A percentile compares a stretch with the other conserved stretches of the same genome.
These are phyloP conservation scores for Candida krabiensis DNA, from an alignment of 805 yeast species.

Conservation along the genomic window DNA sequence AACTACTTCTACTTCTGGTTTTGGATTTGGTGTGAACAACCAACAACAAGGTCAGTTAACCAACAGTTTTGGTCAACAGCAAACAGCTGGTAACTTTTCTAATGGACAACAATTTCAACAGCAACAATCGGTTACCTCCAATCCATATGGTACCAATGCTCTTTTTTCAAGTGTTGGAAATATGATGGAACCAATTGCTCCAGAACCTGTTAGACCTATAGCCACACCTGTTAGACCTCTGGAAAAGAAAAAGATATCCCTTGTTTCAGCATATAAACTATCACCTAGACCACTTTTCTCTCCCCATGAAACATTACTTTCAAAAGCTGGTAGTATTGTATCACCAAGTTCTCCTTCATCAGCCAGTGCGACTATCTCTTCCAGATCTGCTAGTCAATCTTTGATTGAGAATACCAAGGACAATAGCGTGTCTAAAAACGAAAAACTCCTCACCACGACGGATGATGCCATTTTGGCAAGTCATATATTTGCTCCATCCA, in stretches of 20 bases:
- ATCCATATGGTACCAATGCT: constrained; percentile 82
- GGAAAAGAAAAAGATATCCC: constrained; percentile 58
- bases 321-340: constrained; percentile 26
- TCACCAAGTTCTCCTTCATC: constrained; percentile 19
- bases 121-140: constrained; percentile 38
- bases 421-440: constrained; percentile 9
- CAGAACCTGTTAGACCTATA: constrained; percentile 50
- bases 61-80: constrained; percentile 11
- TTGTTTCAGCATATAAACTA: constrained; percentile 59
- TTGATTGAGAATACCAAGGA: constrained; percentile 19
- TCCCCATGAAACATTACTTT: constrained; percentile 22
- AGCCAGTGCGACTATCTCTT: constrained; percentile 18
- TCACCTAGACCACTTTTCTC: constrained; percentile 62
- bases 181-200: constrained; percentile 36
- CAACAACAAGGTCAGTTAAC: constrained; percentile 7
- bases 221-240: constrained; percentile 48
- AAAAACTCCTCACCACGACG: constrained; percentile 44
- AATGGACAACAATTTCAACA: constrained; percentile 25
- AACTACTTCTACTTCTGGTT: constrained; percentile 35
- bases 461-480: constrained; percentile 70
- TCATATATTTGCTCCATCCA: constrained; percentile 68
- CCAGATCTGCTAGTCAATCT: constrained; percentile 28
- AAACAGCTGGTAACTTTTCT: too few relatives aligned
- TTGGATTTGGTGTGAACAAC: constrained; percentile 40
- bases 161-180: constrained; percentile 47